These are phyloP conservation scores for Trichoderma lentiforme DNA, from an alignment of 2,329 filamentous ascomycete genomes.

Conservation along the genomic window DNA sequence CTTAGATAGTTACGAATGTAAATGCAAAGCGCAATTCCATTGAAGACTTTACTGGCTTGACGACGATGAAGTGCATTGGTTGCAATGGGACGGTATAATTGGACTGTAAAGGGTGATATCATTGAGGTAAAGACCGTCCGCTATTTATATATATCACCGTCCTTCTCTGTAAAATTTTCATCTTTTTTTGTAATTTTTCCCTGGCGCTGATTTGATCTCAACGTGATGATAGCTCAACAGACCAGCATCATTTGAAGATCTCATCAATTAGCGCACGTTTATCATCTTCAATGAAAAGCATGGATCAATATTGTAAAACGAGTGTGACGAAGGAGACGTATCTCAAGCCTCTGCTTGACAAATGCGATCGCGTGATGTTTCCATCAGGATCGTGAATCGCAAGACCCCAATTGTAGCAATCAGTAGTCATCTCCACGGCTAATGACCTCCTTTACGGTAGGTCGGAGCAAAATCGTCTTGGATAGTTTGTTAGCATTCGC, in stretches of 20 bases:
- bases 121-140: not conserved
- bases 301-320: not conserved
- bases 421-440: slow-evolving; percentile 76
- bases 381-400: not conserved
- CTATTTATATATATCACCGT: not conserved
- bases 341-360: not conserved
- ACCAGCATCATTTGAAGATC: not conserved
- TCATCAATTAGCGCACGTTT: not conserved
- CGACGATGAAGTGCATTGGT: not conserved
- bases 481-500: not conserved
- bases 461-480: slow-evolving; percentile 66
- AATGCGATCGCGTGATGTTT: not conserved
- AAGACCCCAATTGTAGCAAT: not conserved
- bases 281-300: not conserved
- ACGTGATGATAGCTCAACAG: not conserved
- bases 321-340: not conserved
- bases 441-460: slow-evolving; percentile 75
- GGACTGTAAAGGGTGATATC: not conserved
- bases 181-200: not conserved
- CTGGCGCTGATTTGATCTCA: not conserved
- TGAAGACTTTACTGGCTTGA: not conserved
- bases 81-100: not conserved
- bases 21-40: not conserved
- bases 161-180: not conserved
- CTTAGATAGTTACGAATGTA: not conserved